phyloP scores from a whole-genome alignment of 73 alveolate species.

The Tetrahymena thermophila region DNA sequence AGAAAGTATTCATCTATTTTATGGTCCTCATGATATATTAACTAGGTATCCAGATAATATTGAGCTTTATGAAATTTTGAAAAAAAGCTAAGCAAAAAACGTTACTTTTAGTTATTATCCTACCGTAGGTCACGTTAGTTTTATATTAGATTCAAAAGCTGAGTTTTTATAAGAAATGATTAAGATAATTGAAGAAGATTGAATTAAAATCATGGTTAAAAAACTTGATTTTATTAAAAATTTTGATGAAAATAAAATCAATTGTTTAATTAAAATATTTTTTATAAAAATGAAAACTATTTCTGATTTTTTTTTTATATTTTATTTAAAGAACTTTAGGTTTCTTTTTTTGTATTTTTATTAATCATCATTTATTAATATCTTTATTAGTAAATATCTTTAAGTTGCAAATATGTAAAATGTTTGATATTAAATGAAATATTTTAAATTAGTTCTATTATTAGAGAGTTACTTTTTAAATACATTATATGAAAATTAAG shows the following conservation, averaged over 20 bases:
- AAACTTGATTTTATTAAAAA: neutral
- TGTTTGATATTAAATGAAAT: too few relatives aligned
- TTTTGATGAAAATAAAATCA: neutral
- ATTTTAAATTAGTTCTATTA: too few relatives aligned
- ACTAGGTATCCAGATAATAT: neutral
- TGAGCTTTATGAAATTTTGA: neutral
- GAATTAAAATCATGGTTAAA: neutral
- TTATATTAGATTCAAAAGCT: neutral
- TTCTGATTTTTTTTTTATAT: too few relatives aligned
- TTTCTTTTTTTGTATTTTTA: too few relatives aligned
- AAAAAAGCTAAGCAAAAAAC: neutral
- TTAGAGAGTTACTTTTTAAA: too few relatives aligned
- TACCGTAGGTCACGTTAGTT: neutral
- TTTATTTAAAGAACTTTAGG: too few relatives aligned
- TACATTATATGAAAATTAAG: too few relatives aligned
- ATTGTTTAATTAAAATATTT: too few relatives aligned
- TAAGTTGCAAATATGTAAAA: too few relatives aligned
- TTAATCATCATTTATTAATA: too few relatives aligned
- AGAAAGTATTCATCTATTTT: neutral
- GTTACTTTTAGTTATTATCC: neutral
- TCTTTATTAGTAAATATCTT: too few relatives aligned
- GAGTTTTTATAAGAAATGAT: neutral
- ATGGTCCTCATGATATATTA: neutral
- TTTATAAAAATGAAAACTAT: too few relatives aligned
- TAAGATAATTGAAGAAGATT: neutral